Percentiles rank a stretch among this genome's conserved stretches.
Evolutionary conservation across 805 yeast species (phyloP).

Genomic region (Isabelozyma gotoi): DNA sequence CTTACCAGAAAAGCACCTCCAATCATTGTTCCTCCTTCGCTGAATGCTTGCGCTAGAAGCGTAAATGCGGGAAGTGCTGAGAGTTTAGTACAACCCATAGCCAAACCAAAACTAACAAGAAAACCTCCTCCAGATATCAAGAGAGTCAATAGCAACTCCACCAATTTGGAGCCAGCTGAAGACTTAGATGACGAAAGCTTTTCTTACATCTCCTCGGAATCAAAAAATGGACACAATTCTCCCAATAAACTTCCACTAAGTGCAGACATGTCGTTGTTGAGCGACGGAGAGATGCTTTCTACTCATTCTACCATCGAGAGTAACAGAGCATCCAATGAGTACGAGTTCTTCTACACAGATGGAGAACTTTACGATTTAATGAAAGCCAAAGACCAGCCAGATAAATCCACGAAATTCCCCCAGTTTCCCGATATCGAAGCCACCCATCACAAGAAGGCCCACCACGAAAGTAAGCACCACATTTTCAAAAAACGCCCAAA

Average conservation of each 20-base stretch:
- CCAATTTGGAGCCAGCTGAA: not conserved
- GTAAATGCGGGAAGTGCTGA: conserved; percentile 21
- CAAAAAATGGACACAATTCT: not conserved
- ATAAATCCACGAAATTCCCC: conserved; percentile 20
- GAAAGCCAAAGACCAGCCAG: not conserved
- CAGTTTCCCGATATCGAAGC: conserved; percentile 30
- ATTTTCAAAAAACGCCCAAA: conserved; percentile 21
- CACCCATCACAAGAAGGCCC: conserved; percentile 6
- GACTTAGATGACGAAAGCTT: not conserved
- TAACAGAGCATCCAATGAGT: not conserved
- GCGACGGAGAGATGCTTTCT: not conserved
- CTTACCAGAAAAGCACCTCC: conserved; percentile 15
- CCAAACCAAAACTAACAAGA: conserved; percentile 17
- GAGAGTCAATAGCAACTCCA: conserved; percentile 2
- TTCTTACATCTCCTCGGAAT: not conserved
- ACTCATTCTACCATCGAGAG: not conserved
- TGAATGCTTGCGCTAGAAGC: conserved; percentile 26
- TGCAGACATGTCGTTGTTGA: not conserved
- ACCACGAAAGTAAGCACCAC: conserved; percentile 8
- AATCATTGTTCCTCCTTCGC: conserved; percentile 26
- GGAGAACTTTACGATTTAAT: not conserved
- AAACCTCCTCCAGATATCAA: conserved; percentile 26
- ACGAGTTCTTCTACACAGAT: not conserved
- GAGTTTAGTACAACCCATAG: conserved; percentile 9
- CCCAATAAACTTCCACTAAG: not conserved